These are phyloP conservation scores for Aphanoascus verrucosus DNA, from an alignment of 2,329 filamentous ascomycete genomes.

Conservation along the genomic window DNA sequence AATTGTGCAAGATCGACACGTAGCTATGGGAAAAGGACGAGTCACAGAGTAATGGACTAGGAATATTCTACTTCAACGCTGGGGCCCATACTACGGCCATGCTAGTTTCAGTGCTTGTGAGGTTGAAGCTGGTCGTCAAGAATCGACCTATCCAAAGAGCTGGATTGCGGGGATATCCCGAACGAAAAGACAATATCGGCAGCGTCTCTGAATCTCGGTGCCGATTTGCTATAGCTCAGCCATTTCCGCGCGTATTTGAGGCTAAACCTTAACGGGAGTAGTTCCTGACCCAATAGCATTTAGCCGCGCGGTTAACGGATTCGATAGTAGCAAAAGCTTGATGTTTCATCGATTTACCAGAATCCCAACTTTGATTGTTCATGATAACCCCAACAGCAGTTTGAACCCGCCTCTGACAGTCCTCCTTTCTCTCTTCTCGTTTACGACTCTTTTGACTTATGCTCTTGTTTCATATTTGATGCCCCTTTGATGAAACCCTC, in stretches of 20 bases:
- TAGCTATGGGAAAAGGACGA: no score
- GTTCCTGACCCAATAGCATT: not conserved
- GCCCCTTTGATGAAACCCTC: not conserved
- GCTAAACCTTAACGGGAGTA: not conserved
- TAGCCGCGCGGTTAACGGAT: constrained; percentile 4
- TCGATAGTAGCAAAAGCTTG: constrained; percentile 9
- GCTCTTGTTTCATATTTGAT: not conserved
- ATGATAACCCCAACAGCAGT: not conserved
- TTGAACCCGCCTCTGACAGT: not conserved
- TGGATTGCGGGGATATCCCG: no score
- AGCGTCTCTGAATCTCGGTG: no score
- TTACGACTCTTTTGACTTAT: not conserved
- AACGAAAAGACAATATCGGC: no score
- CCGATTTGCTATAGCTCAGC: not conserved
- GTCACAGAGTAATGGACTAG: no score
- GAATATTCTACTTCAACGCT: no score
- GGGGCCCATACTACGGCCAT: no score
- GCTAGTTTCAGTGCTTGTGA: no score
- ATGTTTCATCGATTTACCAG: constrained; percentile 2
- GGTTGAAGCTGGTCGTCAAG: no score
- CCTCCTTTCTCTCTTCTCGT: not conserved
- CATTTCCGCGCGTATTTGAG: not conserved
- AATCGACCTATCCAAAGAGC: no score
- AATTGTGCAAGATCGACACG: no score
- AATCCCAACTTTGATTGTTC: constrained; percentile 2